Evolutionary conservation across 768 basidiomycete genomes (phyloP), one percentile per base, ranked within the genome.

Genomic region (Pseudohyphozyma bogoriensis): DNA sequence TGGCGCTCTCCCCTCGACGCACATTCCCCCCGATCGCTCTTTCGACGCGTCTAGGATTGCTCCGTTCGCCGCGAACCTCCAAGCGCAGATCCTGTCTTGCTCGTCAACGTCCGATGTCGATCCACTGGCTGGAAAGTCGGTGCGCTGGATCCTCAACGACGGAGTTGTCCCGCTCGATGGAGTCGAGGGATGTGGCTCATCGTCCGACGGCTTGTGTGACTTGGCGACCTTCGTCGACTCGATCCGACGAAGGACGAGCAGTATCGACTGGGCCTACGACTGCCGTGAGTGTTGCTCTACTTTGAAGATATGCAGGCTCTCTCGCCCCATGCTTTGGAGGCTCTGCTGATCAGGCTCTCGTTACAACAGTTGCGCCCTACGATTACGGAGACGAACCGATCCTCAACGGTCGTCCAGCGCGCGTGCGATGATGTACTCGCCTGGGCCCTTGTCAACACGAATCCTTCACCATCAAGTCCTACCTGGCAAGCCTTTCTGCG

Each of bases 111-210:
- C 40, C 40, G 8, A 15, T 6, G 40, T 5, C 8, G 40, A 42
- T 42, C 40, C 50, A 11, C 18, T 47, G 26, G 74, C 74, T 33
- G 78, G 75, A 16, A 71, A 73, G 18, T 83, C 89, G 64, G 86
- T 92, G 63, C 82, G 89, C 5, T 77, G 90, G 67, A 83, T 92
- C 63, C 80, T 92, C 72, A 92, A 93, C 74, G 90, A 95, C 68
- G 90, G 83, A 0, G 84, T 87, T 2, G 83, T 82, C 0, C 89
- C 90, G 7, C 79, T 92, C 26, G 86, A 83, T 0, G 82, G 85
- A 13, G 80, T 92, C 64, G 77, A 77, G 18, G 87, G 85, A 9
- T 93, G 89, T 68, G 82, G 81, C 0, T 72, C 78, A 58, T 81
- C 87, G 71, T 78, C 79, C 57, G 81, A 87, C 56, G 90, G 90